Base-by-base conservation (phyloP, 2,329 filamentous ascomycete species). In the Elsinoe ampelina region DNA sequence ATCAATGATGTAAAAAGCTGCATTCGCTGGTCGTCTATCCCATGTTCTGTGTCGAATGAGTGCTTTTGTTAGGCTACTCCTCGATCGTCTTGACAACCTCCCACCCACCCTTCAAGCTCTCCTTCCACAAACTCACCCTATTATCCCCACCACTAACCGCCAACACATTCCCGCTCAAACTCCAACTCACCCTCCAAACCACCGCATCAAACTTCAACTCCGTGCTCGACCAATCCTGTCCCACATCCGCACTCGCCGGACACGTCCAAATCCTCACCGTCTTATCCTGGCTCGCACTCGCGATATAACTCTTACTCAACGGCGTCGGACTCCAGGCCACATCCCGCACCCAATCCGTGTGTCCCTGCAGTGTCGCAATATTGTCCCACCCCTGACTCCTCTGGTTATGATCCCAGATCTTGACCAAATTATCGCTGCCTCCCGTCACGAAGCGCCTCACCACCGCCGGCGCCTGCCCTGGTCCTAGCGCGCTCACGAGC, bases 141-240 rank as follows among this genome's bases (percentile, higher is more conserved):
- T 98, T 98, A 74, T 98, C 92, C 22, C 87, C 89, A 38, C 89
- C 89, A 68, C 87, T 93, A 61, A 96, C 89, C 8, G 93, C 93
- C 65, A 98, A 78, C 17, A 97, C 91, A 70, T 98, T 98, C 54
- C 93, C 93, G 71, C 89, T 95, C 68, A 97, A 77, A 65, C 90
- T 95, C 93, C 93, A 98, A 78, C 89, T 96, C 45, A 96, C 93
- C 57, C 93, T 84, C 93, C 93, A 98, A 58, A 95, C 81, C 47
- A 91, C 85, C 3, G 86, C 84, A 60, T 96, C 92, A 65, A 98
- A 95, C 66, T 85, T 83, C 62, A 98, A 79, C 39, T 87, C 83
- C 72, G 95, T 93, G 72, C 82, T 85, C 58, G 85, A 83, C 93
- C 93, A 98, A 66, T 89, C 58, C 58, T 71, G 66, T 5, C 58